Evolutionary conservation across 2,329 filamentous ascomycete species (phyloP).

Genomic region (Ophiostoma sp.): DNA sequence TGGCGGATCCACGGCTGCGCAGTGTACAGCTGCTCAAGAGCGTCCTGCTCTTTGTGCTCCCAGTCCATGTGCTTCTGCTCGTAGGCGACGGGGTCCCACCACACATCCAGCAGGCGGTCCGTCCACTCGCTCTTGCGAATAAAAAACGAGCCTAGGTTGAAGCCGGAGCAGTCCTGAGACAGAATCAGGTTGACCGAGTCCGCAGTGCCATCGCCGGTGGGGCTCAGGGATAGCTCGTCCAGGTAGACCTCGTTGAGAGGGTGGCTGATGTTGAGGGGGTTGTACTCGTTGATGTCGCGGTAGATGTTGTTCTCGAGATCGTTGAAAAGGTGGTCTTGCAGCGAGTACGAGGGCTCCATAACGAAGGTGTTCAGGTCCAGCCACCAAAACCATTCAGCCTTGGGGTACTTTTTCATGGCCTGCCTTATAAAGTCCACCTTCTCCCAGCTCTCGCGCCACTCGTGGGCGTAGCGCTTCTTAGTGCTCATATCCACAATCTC

Average conservation of each 20-base stretch:
- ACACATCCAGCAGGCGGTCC: constrained; percentile 84
- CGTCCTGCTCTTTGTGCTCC: constrained; percentile 98
- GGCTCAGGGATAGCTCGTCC: constrained; percentile 65
- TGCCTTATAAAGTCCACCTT: constrained; percentile 92
- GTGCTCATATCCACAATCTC: constrained; percentile 98
- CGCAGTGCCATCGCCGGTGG: constrained; percentile 68
- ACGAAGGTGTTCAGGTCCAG: constrained; percentile 95
- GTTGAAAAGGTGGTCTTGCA: constrained; percentile 87
- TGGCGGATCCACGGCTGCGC: constrained; percentile 90
- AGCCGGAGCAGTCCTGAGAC: constrained; percentile 89
- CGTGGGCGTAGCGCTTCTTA: constrained; percentile 96
- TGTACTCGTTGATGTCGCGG: constrained; percentile 93
- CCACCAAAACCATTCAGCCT: constrained; percentile 99
- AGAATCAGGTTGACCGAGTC: constrained; percentile 82
- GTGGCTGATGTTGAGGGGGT: constrained; percentile 88
- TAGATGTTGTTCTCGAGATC: constrained; percentile 69
- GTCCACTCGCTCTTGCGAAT: constrained; percentile 80
- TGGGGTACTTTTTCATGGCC: constrained; percentile 84
- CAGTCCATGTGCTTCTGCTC: constrained; percentile 99
- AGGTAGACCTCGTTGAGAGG: constrained; percentile 70
- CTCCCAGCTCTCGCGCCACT: constrained; percentile 99
- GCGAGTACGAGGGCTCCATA: constrained; percentile 89
- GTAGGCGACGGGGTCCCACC: constrained; percentile 98
- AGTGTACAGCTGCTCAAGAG: constrained; percentile 83
- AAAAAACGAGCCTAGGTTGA: constrained; percentile 96